Conservation (phyloP, 208 protist genomes). For the Trypanosoma melophagium region DNA sequence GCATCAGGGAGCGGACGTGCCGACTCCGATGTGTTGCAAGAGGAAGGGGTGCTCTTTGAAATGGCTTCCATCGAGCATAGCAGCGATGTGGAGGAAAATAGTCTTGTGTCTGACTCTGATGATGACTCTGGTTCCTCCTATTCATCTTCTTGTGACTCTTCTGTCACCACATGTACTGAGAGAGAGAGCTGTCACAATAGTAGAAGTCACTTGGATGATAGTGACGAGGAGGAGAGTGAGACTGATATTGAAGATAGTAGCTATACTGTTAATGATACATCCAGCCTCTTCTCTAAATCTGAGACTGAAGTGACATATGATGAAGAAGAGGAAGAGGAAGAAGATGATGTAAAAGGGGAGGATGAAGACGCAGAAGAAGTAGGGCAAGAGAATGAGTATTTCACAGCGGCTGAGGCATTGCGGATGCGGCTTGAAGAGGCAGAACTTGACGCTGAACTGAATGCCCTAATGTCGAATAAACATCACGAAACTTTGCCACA, state of each 20-base stretch:
- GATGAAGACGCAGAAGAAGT: constrained; percentile 23
- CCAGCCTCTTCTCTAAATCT: background rate
- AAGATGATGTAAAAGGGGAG: constrained; percentile 7
- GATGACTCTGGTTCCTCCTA: background rate
- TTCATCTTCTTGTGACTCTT: background rate
- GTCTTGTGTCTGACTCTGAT: background rate
- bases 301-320: constrained; percentile 1
- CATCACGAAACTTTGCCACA: background rate
- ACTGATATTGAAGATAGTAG: background rate
- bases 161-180: background rate
- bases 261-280: background rate
- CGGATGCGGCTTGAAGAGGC: constrained; percentile 19
- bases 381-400: constrained; percentile 9
- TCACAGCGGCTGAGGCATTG: constrained; percentile 20
- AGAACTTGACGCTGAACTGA: constrained; percentile 24
- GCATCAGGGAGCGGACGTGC: too few relatives aligned
- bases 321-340: constrained; percentile 15
- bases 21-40: background rate
- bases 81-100: background rate
- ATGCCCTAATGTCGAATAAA: constrained; percentile 20
- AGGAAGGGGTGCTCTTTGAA: background rate
- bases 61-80: background rate
- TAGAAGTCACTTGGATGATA: background rate
- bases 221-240: background rate
- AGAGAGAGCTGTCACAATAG: background rate